phyloP scores from a whole-genome alignment of 106 monocot species.

The Platanthera zijinensis region DNA sequence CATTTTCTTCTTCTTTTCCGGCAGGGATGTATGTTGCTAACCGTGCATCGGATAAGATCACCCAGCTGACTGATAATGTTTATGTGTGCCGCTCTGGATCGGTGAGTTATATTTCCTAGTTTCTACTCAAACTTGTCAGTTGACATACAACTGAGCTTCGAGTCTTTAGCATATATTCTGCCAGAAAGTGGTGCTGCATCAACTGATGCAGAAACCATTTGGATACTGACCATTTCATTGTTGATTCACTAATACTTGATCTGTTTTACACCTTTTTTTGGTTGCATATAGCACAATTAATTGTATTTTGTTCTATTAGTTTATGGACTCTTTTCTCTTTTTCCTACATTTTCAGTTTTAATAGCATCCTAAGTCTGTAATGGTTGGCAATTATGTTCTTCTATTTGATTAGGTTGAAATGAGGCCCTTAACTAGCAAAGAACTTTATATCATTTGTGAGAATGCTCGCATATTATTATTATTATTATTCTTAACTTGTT shows the following conservation, averaged over 20 bases:
- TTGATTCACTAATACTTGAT: background rate
- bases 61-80: conserved; percentile 25
- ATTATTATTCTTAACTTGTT: background rate
- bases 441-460: background rate
- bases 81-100: conserved; percentile 34
- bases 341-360: background rate
- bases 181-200: background rate
- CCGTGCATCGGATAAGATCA: conserved; percentile 28
- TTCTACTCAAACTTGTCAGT: background rate
- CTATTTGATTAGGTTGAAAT: background rate
- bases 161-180: background rate
- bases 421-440: background rate
- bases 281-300: background rate
- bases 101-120: conserved; percentile 6
- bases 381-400: background rate
- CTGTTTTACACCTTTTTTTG: no score
- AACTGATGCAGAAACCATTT: background rate
- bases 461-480: background rate
- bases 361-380: background rate
- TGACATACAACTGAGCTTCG: background rate
- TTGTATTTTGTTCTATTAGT: background rate
- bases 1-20: background rate
- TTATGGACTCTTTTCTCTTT: background rate
- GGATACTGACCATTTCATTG: background rate
- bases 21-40: conserved; percentile 33